Base-by-base conservation (phyloP, 2,329 filamentous ascomycete species). In the Geoglossum cookeanum region DNA sequence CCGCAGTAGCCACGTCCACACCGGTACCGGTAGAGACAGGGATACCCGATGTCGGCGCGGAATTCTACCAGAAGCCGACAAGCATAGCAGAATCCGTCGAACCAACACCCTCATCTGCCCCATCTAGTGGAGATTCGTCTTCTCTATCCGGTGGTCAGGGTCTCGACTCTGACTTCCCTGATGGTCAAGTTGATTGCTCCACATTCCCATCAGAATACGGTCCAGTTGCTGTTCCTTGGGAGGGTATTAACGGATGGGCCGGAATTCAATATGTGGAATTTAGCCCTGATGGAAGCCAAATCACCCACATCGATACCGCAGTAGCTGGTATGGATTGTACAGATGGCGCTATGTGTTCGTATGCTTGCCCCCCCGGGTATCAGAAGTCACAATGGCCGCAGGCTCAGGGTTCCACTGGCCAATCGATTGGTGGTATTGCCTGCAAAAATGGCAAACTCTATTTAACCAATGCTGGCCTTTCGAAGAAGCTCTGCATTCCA, bases 331-430 rank as follows among this genome's bases (percentile, higher is more conserved):
- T 79, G 15, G 70, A 70, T 59, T 91, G 87, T 72, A 68, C 65
- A 7, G 64, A 74, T 8, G 83, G 81, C 54, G 72, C 75, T 59
- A 89, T 90, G 76, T 96, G 91, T 77, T 94, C 90, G 1, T 97
- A 97, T 66, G 83, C 87, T 58, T 98, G 92, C 75, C 85, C 87
- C n/a, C 72, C 82, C 32, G 91, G 91, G 51, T 94, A 92, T 71
- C 82, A 92, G 70, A 96, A 96, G 79, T 78, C 84, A 2, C 91
- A 97, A 68, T 97, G 89, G 85, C 88, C 92, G 52, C 63, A 67
- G 1, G 75, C 78, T 37, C 92, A 97, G 74, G 92, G 91, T 58
- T 66, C 75, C 42, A 87, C 81, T 55, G 83, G 83, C 61, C 81
- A 97, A 75, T 95, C 90, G 29, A 77, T 96, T 57, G 92, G 92